Evolutionary conservation across 2,329 filamentous ascomycete species (phyloP), one percentile per base, ranked within the genome.

Genomic region (Alternaria ethzedia): DNA sequence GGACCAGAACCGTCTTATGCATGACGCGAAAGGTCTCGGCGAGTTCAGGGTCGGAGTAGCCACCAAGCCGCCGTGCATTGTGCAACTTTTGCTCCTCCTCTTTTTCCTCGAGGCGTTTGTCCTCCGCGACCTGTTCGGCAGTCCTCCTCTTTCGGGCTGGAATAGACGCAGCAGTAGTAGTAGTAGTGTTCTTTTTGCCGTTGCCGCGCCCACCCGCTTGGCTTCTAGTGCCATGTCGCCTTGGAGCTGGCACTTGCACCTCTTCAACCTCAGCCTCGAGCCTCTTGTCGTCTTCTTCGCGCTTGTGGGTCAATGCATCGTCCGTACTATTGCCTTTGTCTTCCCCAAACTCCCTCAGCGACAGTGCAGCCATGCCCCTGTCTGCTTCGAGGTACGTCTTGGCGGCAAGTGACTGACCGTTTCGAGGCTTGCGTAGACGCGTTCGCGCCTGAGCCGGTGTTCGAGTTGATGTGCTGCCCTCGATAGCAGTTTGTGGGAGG

Each of bases 361-460:
- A 2, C 12, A n/a, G 20, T 6, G 2, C 7, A 8, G 1, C 28
- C 9, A 21, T 36, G 30, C 9, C 4, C 3, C 3, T 23, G 28
- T 12, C 5, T 9, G 5, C 15, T 9, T 41, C 13, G 30, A 36
- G 8, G 30, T n/a, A 0, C n/a, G 49, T n/a, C 28, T 25, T 0
- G 20, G 28, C 8, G 12, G 30, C 13, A n/a, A 8, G 21, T 0
- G 30, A 2, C 7, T 12, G 15, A 4, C 1, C 3, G 1, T n/a
- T 12, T 52, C 30, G 49, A n/a, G 49, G 30, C 7, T 8, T 11
- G 1, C 20, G 20, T 6, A 11, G 3, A 11, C 12, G 13, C 12
- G 49, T 41, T 11, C n/a, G 13, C 20, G 7, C 0, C 13, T 9
- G 28, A 4, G 7, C 13, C 1, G 5, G 20, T 41, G 9, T 17